Conservation (phyloP, 2,329 filamentous ascomycete species). For the Paraphoma sp. region DNA sequence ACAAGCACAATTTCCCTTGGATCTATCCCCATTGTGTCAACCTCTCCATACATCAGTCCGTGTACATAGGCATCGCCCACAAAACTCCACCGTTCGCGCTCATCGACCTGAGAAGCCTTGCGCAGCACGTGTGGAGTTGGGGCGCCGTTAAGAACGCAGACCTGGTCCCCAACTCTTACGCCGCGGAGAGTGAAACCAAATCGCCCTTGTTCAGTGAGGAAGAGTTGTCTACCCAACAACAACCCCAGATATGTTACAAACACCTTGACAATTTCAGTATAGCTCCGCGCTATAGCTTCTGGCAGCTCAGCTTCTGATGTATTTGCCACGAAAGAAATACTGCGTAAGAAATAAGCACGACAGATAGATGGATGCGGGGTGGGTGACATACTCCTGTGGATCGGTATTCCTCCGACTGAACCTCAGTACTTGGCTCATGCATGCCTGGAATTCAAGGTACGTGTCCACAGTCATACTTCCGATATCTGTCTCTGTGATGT, state of each 20-base stretch:
- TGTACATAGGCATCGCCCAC: constrained; percentile 12
- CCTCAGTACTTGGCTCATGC: background rate
- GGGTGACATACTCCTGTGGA: no score
- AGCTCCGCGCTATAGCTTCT: no score
- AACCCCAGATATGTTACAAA: background rate
- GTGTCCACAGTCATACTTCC: background rate
- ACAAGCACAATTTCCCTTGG: constrained; percentile 6
- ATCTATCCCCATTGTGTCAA: constrained; percentile 7
- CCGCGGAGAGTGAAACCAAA: background rate
- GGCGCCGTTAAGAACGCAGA: background rate
- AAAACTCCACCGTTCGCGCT: constrained; percentile 4
- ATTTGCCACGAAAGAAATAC: background rate
- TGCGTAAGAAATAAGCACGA: background rate
- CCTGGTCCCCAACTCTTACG: background rate
- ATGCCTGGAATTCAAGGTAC: background rate
- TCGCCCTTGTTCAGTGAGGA: background rate
- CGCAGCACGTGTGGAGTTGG: background rate
- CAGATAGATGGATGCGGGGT: background rate
- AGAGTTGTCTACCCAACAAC: background rate
- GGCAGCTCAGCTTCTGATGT: background rate
- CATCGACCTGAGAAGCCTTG: background rate
- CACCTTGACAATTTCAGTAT: background rate
- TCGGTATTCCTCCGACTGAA: no score
- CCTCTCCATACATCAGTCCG: constrained; percentile 10
- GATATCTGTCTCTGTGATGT: background rate